These are phyloP conservation scores for Serendipita vermifera DNA, from an alignment of 768 basidiomycete species.

Conservation along the genomic window DNA sequence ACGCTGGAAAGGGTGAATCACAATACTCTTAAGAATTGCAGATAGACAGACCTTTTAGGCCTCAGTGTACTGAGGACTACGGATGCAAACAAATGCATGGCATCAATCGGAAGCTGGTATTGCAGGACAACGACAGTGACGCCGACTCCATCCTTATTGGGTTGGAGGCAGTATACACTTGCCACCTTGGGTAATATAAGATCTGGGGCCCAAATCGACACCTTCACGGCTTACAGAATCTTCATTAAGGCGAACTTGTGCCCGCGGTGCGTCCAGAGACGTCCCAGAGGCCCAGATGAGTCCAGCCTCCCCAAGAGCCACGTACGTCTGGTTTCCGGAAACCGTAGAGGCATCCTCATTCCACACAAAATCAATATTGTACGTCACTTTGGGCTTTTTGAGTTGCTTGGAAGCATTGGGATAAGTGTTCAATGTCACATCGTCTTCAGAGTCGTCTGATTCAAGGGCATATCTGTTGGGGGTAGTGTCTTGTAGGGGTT, in stretches of 20 bases:
- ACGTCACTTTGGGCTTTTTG: neutral
- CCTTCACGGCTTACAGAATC: too few relatives aligned
- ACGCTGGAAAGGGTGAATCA: neutral
- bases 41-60: neutral
- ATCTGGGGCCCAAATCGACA: too few relatives aligned
- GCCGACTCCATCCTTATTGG: too few relatives aligned
- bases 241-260: too few relatives aligned
- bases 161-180: too few relatives aligned
- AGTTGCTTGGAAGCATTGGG: neutral
- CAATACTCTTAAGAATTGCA: neutral
- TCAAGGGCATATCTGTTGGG: slow-evolving; percentile 4
- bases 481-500: slow-evolving; percentile 3
- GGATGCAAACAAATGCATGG: neutral
- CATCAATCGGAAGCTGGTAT: neutral
- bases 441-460: slow-evolving; percentile 8
- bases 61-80: neutral
- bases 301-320: neutral
- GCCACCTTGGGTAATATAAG: too few relatives aligned
- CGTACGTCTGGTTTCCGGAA: neutral
- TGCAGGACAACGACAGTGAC: neutral
- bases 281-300: slow-evolving; percentile 1
- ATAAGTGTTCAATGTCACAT: neutral
- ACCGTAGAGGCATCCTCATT: neutral
- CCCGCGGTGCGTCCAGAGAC: neutral
- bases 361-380: neutral